Conservation (phyloP, 1,284 basidiomycete genomes). For the Rhodotorula mucilaginosa region DNA sequence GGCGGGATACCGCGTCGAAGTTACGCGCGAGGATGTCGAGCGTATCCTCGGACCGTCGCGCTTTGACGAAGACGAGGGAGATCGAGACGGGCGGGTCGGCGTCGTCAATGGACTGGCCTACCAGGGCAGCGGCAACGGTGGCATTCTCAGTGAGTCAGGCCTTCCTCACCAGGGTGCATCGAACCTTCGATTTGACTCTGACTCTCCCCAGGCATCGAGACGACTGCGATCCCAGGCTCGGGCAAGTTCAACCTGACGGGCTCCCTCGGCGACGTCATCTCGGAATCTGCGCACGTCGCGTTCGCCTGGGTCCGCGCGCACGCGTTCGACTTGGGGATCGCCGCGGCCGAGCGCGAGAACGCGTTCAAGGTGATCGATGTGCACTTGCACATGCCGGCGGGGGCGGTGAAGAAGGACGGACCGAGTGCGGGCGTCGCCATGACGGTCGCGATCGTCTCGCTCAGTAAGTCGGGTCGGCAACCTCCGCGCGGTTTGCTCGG, state of each 20-base stretch:
- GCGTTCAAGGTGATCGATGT: slow-evolving; percentile 75
- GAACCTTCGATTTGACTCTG: neutral
- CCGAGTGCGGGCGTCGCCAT: slow-evolving; percentile 86
- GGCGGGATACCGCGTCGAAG: slow-evolving; percentile 61
- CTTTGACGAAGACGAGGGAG: slow-evolving; percentile 75
- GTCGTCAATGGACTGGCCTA: slow-evolving; percentile 85
- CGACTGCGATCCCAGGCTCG: slow-evolving; percentile 37
- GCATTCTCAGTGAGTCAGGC: slow-evolving; percentile 58
- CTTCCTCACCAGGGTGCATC: neutral
- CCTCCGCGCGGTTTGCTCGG: too few relatives aligned
- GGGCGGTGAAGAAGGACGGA: slow-evolving; percentile 86
- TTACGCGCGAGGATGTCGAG: slow-evolving; percentile 74
- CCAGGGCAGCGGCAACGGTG: slow-evolving; percentile 80
- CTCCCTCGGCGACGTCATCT: slow-evolving; percentile 67
- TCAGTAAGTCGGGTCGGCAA: slow-evolving; percentile 13
- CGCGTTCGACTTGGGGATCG: slow-evolving; percentile 72
- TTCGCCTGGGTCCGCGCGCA: slow-evolving; percentile 68
- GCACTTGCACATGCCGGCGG: slow-evolving; percentile 79
- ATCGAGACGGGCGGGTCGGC: slow-evolving; percentile 62
- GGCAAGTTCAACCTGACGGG: slow-evolving; percentile 40
- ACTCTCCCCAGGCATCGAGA: slow-evolving; percentile 38
- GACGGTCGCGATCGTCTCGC: slow-evolving; percentile 67
- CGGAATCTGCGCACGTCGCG: slow-evolving; percentile 75
- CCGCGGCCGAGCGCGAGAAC: slow-evolving; percentile 56
- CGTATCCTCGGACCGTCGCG: slow-evolving; percentile 75